Evolutionary conservation across 139 green algal species (phyloP).

Genomic region (Micractinium sp.): DNA sequence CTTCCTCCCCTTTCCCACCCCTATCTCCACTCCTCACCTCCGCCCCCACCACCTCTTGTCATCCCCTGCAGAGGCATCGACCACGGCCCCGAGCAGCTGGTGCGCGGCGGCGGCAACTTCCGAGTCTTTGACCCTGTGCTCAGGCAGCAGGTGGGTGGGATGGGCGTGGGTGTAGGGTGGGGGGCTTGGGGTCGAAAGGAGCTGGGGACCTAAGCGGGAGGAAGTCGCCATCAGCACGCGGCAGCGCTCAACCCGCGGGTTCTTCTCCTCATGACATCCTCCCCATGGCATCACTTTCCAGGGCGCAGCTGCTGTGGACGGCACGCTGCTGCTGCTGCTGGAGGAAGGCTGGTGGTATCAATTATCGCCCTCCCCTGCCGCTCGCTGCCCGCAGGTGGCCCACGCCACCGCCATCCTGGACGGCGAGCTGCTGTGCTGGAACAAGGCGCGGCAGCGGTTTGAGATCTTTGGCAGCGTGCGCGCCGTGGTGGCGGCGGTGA

Average conservation of each 20-base stretch:
- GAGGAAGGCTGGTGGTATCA: not conserved
- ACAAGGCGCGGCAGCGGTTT: not conserved
- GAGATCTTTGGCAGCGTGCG: not conserved
- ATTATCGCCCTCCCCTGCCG: not conserved
- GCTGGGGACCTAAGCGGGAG: too few species aligned
- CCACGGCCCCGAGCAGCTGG: not conserved
- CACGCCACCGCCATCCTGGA: not conserved
- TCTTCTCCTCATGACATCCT: too few species aligned
- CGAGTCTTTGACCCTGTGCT: not conserved
- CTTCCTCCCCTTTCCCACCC: too few species aligned
- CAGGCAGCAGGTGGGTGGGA: not conserved
- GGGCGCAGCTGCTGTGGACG: too few species aligned
- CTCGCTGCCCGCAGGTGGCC: not conserved
- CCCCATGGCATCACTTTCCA: too few species aligned
- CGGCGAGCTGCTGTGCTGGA: not conserved
- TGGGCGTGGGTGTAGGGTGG: not conserved
- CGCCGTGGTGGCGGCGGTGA: not conserved
- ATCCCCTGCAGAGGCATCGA: not conserved
- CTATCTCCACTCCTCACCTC: too few species aligned
- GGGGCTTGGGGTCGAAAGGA: too few species aligned
- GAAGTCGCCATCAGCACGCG: too few species aligned
- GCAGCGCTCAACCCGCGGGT: too few species aligned
- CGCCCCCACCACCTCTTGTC: too few species aligned
- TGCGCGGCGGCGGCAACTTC: not conserved
- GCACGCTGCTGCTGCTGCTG: too few species aligned